Percentiles rank a stretch among this genome's conserved stretches.
These are phyloP conservation scores for Pseudogymnoascus sp. DNA, from an alignment of 2,329 filamentous ascomycete species.

Conservation along the genomic window DNA sequence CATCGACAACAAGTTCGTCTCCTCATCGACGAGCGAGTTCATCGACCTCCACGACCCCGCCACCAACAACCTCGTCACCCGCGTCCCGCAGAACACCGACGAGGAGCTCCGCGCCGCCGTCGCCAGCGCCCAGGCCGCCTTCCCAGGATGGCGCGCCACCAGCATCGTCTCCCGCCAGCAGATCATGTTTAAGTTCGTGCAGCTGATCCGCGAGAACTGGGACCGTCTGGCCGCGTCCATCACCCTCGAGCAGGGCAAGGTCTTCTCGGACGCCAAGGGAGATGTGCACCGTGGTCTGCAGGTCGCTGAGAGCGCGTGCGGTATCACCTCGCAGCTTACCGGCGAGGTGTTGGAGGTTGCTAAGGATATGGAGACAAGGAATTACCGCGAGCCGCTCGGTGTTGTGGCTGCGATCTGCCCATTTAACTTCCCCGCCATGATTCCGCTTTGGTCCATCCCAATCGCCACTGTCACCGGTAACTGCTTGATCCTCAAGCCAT, in stretches of 20 bases:
- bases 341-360: constrained; percentile 78
- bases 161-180: constrained; percentile 69
- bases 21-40: constrained; percentile 61
- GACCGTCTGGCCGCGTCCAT: constrained; percentile 78
- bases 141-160: constrained; percentile 64
- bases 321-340: constrained; percentile 72
- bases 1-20: constrained; percentile 69
- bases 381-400: constrained; percentile 73
- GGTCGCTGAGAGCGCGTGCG: constrained; percentile 76
- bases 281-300: constrained; percentile 77
- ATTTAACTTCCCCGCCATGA: constrained; percentile 91
- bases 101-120: constrained; percentile 69
- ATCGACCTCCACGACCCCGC: constrained; percentile 78
- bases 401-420: constrained; percentile 80
- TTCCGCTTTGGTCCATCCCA: constrained; percentile 84
- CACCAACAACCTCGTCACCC: constrained; percentile 77
- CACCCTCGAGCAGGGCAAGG: constrained; percentile 84
- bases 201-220: constrained; percentile 76
- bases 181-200: constrained; percentile 82
- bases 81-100: constrained; percentile 75
- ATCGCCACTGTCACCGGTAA: constrained; percentile 80
- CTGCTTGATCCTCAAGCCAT: constrained; percentile 78
- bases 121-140: constrained; percentile 68
- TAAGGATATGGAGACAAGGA: constrained; percentile 84
- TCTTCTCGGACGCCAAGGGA: constrained; percentile 72